Evolutionary conservation across 23 red algal genomes (phyloP).

Genomic region (Rhodosorus marinus): DNA sequence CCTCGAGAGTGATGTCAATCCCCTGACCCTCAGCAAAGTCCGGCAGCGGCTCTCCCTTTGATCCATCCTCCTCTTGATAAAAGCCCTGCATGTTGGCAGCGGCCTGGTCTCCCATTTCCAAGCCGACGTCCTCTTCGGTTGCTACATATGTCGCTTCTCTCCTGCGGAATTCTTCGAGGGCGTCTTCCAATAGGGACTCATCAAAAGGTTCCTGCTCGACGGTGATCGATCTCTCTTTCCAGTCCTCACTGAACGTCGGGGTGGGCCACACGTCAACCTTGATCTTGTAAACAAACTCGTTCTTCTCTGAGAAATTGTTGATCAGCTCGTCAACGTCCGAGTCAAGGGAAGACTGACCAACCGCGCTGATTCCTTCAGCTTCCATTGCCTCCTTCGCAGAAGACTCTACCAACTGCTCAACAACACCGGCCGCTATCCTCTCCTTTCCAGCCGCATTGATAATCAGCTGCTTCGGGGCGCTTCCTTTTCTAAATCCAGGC

Average conservation of each 20-base stretch:
- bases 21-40: conserved; percentile 55
- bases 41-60: conserved; percentile 36
- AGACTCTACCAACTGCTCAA: conserved; percentile 65
- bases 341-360: conserved; percentile 47
- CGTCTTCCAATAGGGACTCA: conserved; percentile 51
- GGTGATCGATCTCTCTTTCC: conserved; percentile 33
- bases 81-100: conserved; percentile 51
- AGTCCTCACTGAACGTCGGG: conserved; percentile 29
- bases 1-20: conserved; percentile 70
- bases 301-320: conserved; percentile 21
- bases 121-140: conserved; percentile 24
- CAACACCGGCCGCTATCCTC: conserved; percentile 31
- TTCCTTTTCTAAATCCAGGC: conserved; percentile 81
- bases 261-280: conserved; percentile 94
- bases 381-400: conserved; percentile 46
- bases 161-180: conserved; percentile 44
- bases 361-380: conserved; percentile 23
- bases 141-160: conserved; percentile 38
- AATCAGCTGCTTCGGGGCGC: conserved; percentile 51
- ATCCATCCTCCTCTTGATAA: conserved; percentile 56
- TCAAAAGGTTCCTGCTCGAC: conserved; percentile 49
- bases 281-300: conserved; percentile 51
- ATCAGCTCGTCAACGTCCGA: conserved; percentile 50
- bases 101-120: conserved; percentile 26
- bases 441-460: conserved; percentile 72